Evolutionary conservation across 257 asterid genomes (phyloP), one percentile per base, ranked within the genome.

Genomic region (Solanum gandarillasii): DNA sequence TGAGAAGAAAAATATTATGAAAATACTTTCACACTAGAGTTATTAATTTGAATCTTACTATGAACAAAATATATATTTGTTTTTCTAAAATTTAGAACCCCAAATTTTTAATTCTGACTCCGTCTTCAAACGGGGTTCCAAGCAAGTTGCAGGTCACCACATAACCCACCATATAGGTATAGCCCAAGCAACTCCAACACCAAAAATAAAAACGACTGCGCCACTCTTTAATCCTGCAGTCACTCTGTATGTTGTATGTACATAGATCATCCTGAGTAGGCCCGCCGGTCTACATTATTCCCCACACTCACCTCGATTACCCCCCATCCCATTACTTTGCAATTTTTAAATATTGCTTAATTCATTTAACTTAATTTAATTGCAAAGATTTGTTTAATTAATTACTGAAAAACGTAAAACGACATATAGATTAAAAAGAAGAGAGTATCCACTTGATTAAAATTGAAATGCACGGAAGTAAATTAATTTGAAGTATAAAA

Each of bases 1-100:
- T 41, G 0, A 41, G 14, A 41, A 10, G 5, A 41, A 41, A 41
- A 10, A 41, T 10, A 0, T 41, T 10, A 41, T 41, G 1, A 41
- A 9, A 39, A 41, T 41, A 14, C 0, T 46, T 46, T 0, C 3
- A 7, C 41, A 7, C 41, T 38, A 11, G 1, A 7, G 41, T 38
- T 38, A 8, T 38, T 9, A 3, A 38, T 38, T 38, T 38, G 1
- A 39, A 39, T 9, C 4, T 5, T 16, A 48, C 23, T 5, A 48
- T 14, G 3, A 5, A 48, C 0, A 48, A 48, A 43, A 43, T 0
- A 41, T 41, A 39, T 2, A 9, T 2, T 38, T 29, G 1, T 1
- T 38, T 46, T 46, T 13, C 0, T 5, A 0, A 43, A 1, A 46
- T 13, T 46, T 1, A 13, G 0, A 5, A 46, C 0, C 0, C 2